Conservation (phyloP, 116 monocot genomes). For the Posidonia oceanica region DNA sequence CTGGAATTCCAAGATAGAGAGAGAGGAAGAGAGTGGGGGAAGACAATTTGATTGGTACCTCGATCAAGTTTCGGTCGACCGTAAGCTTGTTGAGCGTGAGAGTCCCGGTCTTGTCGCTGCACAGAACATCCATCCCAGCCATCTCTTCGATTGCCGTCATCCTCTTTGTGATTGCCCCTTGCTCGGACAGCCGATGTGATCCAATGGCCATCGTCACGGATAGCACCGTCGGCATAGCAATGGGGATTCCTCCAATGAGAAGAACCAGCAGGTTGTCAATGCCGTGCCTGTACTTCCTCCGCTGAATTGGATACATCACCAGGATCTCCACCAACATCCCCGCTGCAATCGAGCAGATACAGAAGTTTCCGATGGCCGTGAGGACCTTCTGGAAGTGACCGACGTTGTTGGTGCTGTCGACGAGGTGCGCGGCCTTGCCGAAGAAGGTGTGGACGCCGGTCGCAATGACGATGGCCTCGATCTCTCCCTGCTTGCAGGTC, state of each 20-base stretch:
- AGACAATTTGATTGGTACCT: constrained; percentile 14
- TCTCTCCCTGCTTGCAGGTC: constrained; percentile 58
- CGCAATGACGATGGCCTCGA: constrained; percentile 58
- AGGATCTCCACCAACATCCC: constrained; percentile 75
- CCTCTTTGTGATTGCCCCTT: constrained; percentile 92
- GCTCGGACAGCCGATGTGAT: constrained; percentile 65
- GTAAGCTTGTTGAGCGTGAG: constrained; percentile 87
- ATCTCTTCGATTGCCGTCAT: constrained; percentile 99
- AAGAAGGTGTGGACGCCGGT: constrained; percentile 90
- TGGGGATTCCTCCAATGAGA: constrained; percentile 90
- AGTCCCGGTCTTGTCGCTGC: constrained; percentile 90
- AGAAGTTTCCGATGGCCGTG: constrained; percentile 87
- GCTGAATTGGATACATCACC: constrained; percentile 85
- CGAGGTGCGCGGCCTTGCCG: constrained; percentile 84
- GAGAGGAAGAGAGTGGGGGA: background rate
- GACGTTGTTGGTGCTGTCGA: constrained; percentile 75
- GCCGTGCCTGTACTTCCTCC: constrained; percentile 54
- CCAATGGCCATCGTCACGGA: constrained; percentile 61
- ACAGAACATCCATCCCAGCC: constrained; percentile 96
- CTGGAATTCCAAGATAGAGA: background rate
- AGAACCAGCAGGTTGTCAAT: constrained; percentile 91
- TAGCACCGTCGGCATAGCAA: constrained; percentile 78
- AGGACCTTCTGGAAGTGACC: constrained; percentile 87
- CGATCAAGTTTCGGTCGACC: constrained; percentile 66
- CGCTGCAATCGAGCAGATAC: constrained; percentile 73